Evolutionary conservation across 163 green algal genomes (phyloP).

Genomic region (Chlamydomonas reinhardtii): DNA sequence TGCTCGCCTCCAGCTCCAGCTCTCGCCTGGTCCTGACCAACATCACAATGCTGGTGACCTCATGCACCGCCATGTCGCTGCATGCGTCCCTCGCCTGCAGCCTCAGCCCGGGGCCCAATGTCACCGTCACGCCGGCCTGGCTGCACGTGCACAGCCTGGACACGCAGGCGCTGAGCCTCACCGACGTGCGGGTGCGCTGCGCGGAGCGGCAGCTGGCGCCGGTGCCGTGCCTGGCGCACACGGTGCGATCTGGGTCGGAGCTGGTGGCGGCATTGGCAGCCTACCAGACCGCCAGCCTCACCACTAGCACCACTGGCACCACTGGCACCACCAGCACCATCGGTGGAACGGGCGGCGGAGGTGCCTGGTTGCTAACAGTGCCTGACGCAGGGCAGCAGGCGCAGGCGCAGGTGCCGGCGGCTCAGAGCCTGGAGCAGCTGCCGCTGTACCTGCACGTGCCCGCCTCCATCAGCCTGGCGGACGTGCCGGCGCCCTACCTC

Average conservation of each 20-base stretch:
- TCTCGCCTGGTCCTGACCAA: not conserved
- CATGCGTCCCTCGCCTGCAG: not conserved
- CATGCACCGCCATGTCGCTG: not conserved
- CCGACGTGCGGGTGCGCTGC: not conserved
- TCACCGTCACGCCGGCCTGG: not conserved
- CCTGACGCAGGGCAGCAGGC: not conserved
- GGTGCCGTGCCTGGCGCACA: not conserved
- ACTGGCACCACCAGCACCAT: not conserved
- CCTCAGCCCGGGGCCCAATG: not conserved
- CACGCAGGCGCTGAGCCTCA: not conserved
- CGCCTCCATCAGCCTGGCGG: not conserved
- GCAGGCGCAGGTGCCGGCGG: not conserved
- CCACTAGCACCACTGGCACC: not conserved
- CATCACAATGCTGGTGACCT: not conserved
- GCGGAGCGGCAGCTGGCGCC: too few species aligned
- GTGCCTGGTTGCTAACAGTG: not conserved
- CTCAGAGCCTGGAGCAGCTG: not conserved
- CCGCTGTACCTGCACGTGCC: slow-evolving; percentile 1
- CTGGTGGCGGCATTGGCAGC: not conserved
- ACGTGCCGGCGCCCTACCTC: not conserved
- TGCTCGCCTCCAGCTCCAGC: not conserved
- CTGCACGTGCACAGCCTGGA: not conserved
- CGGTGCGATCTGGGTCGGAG: not conserved
- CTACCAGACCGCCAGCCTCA: not conserved
- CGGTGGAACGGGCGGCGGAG: too few species aligned